phyloP scores from a whole-genome alignment of 164 flowering plant genomes.

The Berberis vulgaris region DNA sequence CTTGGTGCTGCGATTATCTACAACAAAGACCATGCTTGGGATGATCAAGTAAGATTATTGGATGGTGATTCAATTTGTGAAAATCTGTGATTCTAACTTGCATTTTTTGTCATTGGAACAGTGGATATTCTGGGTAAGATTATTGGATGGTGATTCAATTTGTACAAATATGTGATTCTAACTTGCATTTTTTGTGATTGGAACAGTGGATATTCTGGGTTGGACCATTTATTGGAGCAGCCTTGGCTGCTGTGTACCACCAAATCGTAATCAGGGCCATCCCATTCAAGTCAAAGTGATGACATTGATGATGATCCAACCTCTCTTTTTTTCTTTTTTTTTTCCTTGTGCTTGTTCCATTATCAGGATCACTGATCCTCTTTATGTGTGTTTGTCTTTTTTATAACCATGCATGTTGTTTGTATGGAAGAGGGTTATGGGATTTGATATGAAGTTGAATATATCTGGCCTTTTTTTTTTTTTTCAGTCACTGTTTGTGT shows the following conservation, averaged over 20 bases:
- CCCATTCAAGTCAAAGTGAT: constrained; percentile 22
- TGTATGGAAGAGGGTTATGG: no score
- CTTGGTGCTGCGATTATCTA: constrained; percentile 84
- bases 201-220: constrained; percentile 39
- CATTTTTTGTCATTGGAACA: constrained; percentile 7
- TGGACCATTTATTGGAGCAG: constrained; percentile 37
- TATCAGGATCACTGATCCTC: no score
- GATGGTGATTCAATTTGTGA: neutral
- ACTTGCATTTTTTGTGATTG: neutral
- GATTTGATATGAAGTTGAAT: no score
- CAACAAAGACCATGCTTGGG: constrained; percentile 59
- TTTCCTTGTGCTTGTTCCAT: neutral
- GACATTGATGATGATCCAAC: neutral
- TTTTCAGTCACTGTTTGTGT: no score
- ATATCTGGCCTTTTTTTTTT: no score
- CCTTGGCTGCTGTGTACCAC: constrained; percentile 35
- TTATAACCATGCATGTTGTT: no score
- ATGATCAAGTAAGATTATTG: constrained; percentile 50
- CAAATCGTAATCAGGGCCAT: constrained; percentile 32
- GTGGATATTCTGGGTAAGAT: constrained; percentile 42
- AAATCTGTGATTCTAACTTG: neutral
- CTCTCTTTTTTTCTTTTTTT: neutral
- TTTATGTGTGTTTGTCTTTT: no score
- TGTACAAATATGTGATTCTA: neutral
- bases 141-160: constrained; percentile 24